These are phyloP conservation scores for Sporodiniella umbellata DNA, from an alignment of 371 early-diverging fungal genomes.

Conservation along the genomic window DNA sequence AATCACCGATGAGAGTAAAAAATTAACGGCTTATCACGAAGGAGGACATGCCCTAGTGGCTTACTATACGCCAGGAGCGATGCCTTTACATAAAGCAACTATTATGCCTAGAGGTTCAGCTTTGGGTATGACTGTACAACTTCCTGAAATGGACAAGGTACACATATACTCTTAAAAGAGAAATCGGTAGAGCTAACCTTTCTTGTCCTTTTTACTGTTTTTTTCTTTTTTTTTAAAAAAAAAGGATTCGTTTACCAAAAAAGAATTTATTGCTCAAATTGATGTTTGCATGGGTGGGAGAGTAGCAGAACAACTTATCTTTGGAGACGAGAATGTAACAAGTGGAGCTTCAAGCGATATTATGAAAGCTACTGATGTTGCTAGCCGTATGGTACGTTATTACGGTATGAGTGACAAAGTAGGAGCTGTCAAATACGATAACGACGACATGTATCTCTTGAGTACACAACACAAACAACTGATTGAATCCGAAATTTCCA, in stretches of 20 bases:
- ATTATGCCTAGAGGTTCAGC: slow-evolving; percentile 95
- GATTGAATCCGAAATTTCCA: slow-evolving; percentile 85
- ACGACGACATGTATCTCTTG: slow-evolving; percentile 71
- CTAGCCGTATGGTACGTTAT: slow-evolving; percentile 87
- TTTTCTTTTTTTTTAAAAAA: too few species aligned
- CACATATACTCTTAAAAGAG: background rate
- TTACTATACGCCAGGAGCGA: slow-evolving; percentile 91
- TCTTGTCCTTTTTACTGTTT: background rate
- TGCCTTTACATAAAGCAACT: slow-evolving; percentile 98
- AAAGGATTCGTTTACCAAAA: slow-evolving; percentile 75
- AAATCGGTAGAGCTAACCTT: background rate
- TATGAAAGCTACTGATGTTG: slow-evolving; percentile 86
- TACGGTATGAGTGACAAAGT: slow-evolving; percentile 95
- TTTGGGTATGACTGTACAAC: slow-evolving; percentile 90
- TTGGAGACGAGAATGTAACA: slow-evolving; percentile 91
- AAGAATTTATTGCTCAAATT: slow-evolving; percentile 84
- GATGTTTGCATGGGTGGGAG: slow-evolving; percentile 98
- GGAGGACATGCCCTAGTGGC: slow-evolving; percentile 97
- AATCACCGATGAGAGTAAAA: slow-evolving; percentile 84
- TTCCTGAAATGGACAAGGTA: slow-evolving; percentile 92
- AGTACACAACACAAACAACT: slow-evolving; percentile 71
- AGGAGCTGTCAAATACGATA: slow-evolving; percentile 57
- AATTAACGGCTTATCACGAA: slow-evolving; percentile 96
- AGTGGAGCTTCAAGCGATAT: slow-evolving; percentile 93
- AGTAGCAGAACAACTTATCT: slow-evolving; percentile 93